These are phyloP conservation scores for Prunus campanulata DNA, from an alignment of 306 rosid genomes.

Conservation along the genomic window DNA sequence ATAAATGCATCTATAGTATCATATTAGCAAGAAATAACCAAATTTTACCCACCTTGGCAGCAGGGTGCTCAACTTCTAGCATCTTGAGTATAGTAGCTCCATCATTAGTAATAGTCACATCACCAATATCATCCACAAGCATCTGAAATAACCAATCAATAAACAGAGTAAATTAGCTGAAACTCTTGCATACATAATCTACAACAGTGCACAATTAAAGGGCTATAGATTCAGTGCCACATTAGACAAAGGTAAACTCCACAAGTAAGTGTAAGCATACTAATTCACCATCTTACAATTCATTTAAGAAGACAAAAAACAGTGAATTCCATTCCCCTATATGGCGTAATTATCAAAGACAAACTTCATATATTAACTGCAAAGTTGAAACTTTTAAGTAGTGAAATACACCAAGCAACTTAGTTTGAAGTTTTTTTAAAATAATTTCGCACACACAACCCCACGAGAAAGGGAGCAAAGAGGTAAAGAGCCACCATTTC, in stretches of 20 bases:
- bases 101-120: slow-evolving; percentile 90
- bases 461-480: background rate
- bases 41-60: slow-evolving; percentile 71
- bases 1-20: background rate
- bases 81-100: slow-evolving; percentile 96
- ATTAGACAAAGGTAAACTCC: background rate
- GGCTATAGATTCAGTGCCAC: background rate
- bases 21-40: background rate
- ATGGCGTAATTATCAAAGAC: background rate
- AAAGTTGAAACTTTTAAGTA: background rate
- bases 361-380: background rate
- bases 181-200: background rate
- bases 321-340: background rate
- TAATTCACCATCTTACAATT: background rate
- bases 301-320: background rate
- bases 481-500: background rate
- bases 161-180: background rate
- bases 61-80: slow-evolving; percentile 98
- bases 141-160: slow-evolving; percentile 48
- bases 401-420: background rate
- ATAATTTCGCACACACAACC: background rate
- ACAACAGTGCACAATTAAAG: background rate
- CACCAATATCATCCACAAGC: slow-evolving; percentile 96
- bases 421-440: too few species aligned
- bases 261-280: background rate